Base-by-base conservation (phyloP, 2,329 filamentous ascomycete species). In the Penicillium decumbens region DNA sequence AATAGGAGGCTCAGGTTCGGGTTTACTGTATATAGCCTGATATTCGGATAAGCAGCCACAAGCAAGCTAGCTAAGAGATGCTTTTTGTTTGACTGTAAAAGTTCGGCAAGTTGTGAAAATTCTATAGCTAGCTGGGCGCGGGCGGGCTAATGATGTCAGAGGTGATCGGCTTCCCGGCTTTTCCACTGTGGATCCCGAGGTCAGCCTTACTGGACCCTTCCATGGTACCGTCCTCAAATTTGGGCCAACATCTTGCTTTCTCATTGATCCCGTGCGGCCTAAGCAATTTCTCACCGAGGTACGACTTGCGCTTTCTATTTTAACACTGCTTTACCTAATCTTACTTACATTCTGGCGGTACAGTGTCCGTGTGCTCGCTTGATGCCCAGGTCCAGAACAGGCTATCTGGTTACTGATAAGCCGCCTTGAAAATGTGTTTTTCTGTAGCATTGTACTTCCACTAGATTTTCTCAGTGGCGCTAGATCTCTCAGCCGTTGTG, bases 341-440 rank as follows among this genome's bases (percentile, higher is more conserved):
- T 23, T 23, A 23, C 20, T 23, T 23, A 4, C 67, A 75, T 12
- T 73, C 65, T 0, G 69, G 64, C 6, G 72, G 74, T 1, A 56
- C 40, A 45, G 74, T 69, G 1, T 50, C 58, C 3, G 68, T 67
- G 39, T 77, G 71, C 8, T 74, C 73, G 41, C 70, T 74, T 0
- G 69, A 75, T 0, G 75, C 71, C 48, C 75, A 80, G 0, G 70
- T 75, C 68, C 77, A 77, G 52, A 75, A 79, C 28, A 80, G 55
- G 41, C 63, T 66, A 35, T 75, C 66, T 0, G 60, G 56, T 42
- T 69, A 52, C 1, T 54, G 39, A 1, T 51, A 58, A 0, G 69
- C 67, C 1, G 76, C 76, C 50, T 64, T 67, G 8, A 54, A 20
- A 6, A 79, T 56, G 50, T 78, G 70, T 3, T 60, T 52, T 6